These are phyloP conservation scores for Pichia sp. DNA, from an alignment of 1,139 yeast species.

Conservation along the genomic window DNA sequence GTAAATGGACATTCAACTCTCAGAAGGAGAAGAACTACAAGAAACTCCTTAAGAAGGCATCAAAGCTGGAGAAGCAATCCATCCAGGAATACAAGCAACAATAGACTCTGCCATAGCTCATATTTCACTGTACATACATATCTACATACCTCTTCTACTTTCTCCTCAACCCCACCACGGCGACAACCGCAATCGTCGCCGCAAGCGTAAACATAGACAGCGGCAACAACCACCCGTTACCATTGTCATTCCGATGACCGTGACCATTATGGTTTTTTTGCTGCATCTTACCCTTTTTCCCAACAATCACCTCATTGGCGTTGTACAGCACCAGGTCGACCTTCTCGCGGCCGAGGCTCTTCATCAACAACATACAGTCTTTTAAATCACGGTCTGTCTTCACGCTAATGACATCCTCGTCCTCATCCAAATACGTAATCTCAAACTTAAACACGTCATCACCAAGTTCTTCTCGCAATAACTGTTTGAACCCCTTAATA, in stretches of 20 bases:
- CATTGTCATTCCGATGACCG: not conserved
- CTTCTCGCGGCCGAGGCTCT: slow-evolving; percentile 10
- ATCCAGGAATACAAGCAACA: slow-evolving; percentile 22
- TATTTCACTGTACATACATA: not conserved
- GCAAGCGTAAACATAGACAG: not conserved
- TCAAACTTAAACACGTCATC: slow-evolving; percentile 39
- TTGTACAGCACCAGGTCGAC: slow-evolving; percentile 47
- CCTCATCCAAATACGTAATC: slow-evolving; percentile 77
- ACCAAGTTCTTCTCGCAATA: slow-evolving; percentile 40
- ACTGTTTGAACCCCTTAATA: slow-evolving; percentile 34
- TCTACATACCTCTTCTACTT: too few species aligned
- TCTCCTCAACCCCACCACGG: too few species aligned
- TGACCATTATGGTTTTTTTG: not conserved
- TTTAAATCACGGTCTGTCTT: slow-evolving; percentile 66
- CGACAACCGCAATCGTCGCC: not conserved
- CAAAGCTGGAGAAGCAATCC: slow-evolving; percentile 30
- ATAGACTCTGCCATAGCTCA: not conserved
- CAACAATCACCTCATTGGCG: slow-evolving; percentile 4
- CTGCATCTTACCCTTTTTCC: slow-evolving; percentile 8
- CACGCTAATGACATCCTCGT: slow-evolving; percentile 74
- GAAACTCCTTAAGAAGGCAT: slow-evolving; percentile 37
- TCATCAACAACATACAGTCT: slow-evolving; percentile 61
- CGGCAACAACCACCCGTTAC: not conserved
- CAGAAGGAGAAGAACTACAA: slow-evolving; percentile 35
- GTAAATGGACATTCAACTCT: slow-evolving; percentile 34